Evolutionary conservation across 805 yeast species (phyloP), one percentile per base, ranked within the genome.

Genomic region (Wickerhamomyces mucosus): DNA sequence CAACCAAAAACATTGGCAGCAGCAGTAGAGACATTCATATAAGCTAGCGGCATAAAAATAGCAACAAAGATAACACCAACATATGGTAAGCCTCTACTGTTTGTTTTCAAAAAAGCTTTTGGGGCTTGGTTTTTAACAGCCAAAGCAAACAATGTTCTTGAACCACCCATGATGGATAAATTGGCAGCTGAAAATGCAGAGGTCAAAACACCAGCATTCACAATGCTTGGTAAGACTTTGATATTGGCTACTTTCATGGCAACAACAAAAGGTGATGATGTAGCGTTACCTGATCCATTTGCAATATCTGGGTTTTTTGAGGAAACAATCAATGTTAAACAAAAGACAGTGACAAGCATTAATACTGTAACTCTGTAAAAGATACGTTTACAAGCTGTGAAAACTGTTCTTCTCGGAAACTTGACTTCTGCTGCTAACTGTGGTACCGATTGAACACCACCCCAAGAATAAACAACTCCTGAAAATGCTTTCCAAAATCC

Each of bases 401-500:
- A 74, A 28, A 77, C 61, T 25, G 66, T 67, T 37, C 65, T 56
- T 44, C 81, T 61, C 27, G 78, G 79, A 39, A 63, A 61, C 32
- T 59, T 49, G 26, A 72, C 65, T 51, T 75, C 82, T 7, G 73
- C 66, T 11, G 72, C 67, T 15, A 72, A 58, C 27, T 64, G 51
- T 5, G 65, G 69, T 39, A 75, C 63, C 40, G 73, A 58, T 55
- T 75, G 80, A 12, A 75, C 53, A 33, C 73, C 59, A 39, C 74
- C 69, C 45, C 70, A 74, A 5, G 78, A 67, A 42, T 72, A 75
- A 8, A 73, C 81, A 28, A 75, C 71, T 42, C 69, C 70, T 34
- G 73, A 64, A 27, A 75, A 56, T 21, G 71, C 71, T 12, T 71
- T 67, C 69, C 75, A 70, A 34, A 74, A 61, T 4, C 76, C 81